Evolutionary conservation across 805 yeast species (phyloP), one percentile per base, ranked within the genome.

Genomic region (Metschnikowia cubensis): DNA sequence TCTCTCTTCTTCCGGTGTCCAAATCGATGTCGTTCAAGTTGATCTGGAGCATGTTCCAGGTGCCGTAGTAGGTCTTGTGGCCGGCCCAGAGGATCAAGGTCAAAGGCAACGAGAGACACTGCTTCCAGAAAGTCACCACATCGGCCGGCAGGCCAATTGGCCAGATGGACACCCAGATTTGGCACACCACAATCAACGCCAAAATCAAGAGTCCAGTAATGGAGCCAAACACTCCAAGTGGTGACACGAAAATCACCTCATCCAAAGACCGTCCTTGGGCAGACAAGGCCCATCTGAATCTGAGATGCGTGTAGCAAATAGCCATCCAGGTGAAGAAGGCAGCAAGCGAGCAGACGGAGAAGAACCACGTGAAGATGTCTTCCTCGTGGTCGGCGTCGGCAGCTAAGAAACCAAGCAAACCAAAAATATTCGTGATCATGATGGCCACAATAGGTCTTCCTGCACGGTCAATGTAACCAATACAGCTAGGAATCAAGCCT

Each of bases 401-500:
- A 38, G 66, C 69, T 51, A 73, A 60, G 59, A 71, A 73, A 31
- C 76, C 72, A 40, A 73, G 61, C 49, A 69, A 60, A 3, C 77
- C 77, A 54, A 73, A 70, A 5, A 68, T 49, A 45, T 79, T 70
- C 32, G 83, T 76, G 45, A 80, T 62, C 25, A 69, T 55, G 52
- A 83, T 77, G 47, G 85, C 83, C 37, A 72, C 78, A 49, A 84
- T 62, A 31, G 91, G 91, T 63, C 89, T 76, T 51, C 89, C 90
- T 20, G 73, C 74, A 59, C 82, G 73, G 64, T 84, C 89, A 54
- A 83, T 75, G 68, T 82, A 84, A 3, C 78, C 80, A 44, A 82
- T 73, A 50, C 77, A 64, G 57, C 71, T 68, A 48, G 89, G 89
- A 45, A 84, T 80, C 61, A 76, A 76, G 10, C 87, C 86, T 61